Percentiles rank a stretch among this genome's conserved stretches.
Conservation (phyloP, 2,329 filamentous ascomycete genomes). For the Colletotrichum orchidophilum region DNA sequence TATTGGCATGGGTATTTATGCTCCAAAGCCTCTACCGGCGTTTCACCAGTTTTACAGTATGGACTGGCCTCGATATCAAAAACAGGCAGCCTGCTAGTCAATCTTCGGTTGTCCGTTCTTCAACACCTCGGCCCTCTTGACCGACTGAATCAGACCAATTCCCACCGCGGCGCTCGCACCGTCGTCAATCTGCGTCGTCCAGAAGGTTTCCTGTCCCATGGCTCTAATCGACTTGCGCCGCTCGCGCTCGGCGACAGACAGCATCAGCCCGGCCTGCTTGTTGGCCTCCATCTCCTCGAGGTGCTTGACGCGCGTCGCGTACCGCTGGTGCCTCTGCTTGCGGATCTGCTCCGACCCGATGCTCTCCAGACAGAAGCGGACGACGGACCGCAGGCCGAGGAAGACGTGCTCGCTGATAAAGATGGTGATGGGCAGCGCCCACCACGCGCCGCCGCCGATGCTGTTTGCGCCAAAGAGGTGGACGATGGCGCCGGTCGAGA, state of each 20-base stretch:
- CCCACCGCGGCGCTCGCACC: slow-evolving; percentile 48
- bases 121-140: slow-evolving; percentile 32
- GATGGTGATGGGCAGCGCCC: slow-evolving; percentile 74
- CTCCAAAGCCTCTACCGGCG: not conserved
- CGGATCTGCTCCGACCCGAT: slow-evolving; percentile 53
- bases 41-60: too few relatives aligned
- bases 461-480: slow-evolving; percentile 74
- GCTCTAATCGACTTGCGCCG: slow-evolving; percentile 48
- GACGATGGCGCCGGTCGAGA: slow-evolving; percentile 77
- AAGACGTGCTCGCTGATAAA: slow-evolving; percentile 80
- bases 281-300: slow-evolving; percentile 53
- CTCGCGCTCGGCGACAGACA: slow-evolving; percentile 48
- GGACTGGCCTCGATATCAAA: not conserved
- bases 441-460: slow-evolving; percentile 65
- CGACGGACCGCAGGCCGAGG: slow-evolving; percentile 63
- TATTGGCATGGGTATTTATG: not conserved
- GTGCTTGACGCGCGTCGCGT: slow-evolving; percentile 47
- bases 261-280: slow-evolving; percentile 43
- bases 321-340: slow-evolving; percentile 49
- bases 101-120: slow-evolving; percentile 28
- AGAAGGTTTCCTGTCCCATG: slow-evolving; percentile 47
- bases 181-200: slow-evolving; percentile 53
- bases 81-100: not conserved
- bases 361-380: slow-evolving; percentile 47
- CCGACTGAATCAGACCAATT: slow-evolving; percentile 44